These are phyloP conservation scores for Aegilops sharonensis DNA, from an alignment of 176 grass and related monocot genomes.

Conservation along the genomic window DNA sequence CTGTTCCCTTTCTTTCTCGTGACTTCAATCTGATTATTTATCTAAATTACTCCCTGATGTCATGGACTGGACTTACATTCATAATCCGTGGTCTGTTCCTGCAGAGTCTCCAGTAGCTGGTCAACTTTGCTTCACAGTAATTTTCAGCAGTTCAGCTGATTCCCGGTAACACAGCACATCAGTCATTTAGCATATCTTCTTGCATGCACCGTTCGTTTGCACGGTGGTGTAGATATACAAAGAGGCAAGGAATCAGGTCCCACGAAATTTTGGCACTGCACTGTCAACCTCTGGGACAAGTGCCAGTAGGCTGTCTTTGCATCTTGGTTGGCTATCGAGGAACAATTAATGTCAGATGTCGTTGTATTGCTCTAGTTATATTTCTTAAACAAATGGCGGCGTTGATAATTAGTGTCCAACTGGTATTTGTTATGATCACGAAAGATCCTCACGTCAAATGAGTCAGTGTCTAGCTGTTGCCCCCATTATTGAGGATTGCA, in stretches of 20 bases:
- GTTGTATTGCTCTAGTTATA: neutral
- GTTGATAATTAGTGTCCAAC: neutral
- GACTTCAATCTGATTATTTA: neutral
- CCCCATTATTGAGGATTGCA: neutral
- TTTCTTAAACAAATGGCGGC: neutral
- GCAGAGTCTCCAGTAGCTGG: slow-evolving; percentile 70
- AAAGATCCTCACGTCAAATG: neutral
- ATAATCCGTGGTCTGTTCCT: neutral
- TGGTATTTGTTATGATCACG: neutral
- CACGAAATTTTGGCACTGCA: neutral
- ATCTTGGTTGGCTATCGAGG: slow-evolving; percentile 2
- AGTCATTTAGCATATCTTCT: too few species aligned
- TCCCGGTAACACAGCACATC: neutral
- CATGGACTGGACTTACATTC: slow-evolving; percentile 5
- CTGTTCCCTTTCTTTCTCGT: neutral
- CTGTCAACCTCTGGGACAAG: neutral
- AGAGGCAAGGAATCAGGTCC: neutral
- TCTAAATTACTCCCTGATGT: neutral
- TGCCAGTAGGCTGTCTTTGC: neutral
- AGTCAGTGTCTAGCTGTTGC: neutral
- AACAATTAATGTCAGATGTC: neutral
- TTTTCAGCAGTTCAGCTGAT: slow-evolving; percentile 11
- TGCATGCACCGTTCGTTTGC: slow-evolving; percentile 16
- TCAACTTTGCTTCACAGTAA: slow-evolving; percentile 43
- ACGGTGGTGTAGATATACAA: neutral